These are phyloP conservation scores for Suhomyces terraborum DNA, from an alignment of 1,139 yeast species.

Conservation along the genomic window DNA sequence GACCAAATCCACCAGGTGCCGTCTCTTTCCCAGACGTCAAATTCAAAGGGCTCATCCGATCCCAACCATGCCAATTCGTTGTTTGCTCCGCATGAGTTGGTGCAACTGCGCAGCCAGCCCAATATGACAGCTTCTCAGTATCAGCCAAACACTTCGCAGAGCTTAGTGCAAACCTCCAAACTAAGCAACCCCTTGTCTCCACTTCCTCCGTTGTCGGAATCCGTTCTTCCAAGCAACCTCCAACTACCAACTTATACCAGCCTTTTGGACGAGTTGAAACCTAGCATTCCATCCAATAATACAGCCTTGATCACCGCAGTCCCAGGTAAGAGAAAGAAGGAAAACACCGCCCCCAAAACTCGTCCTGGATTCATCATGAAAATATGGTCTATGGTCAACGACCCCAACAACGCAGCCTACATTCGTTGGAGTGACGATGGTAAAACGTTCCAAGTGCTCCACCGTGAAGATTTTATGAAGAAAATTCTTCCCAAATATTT, in stretches of 20 bases:
- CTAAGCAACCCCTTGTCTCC: conserved; percentile 30
- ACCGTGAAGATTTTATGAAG: conserved; percentile 85
- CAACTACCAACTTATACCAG: conserved; percentile 17
- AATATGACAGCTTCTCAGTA: conserved; percentile 9
- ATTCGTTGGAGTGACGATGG: conserved; percentile 90
- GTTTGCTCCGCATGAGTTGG: conserved; percentile 8
- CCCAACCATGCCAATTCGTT: neutral
- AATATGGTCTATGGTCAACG: conserved; percentile 94
- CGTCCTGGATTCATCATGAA: conserved; percentile 90
- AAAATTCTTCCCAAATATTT: conserved; percentile 84
- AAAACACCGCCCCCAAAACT: conserved; percentile 38
- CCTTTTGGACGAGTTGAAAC: conserved; percentile 10
- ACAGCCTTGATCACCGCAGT: conserved; percentile 9
- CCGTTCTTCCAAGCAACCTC: conserved; percentile 34
- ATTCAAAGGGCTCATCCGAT: neutral
- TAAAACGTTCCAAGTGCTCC: conserved; percentile 76
- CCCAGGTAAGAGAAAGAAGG: conserved; percentile 33
- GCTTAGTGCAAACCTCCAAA: conserved; percentile 13
- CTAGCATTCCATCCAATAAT: conserved; percentile 5
- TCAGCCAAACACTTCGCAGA: conserved; percentile 12
- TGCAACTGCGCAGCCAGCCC: conserved; percentile 13
- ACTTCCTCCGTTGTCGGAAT: conserved; percentile 39
- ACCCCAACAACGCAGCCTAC: conserved; percentile 62
- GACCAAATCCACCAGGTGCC: neutral
- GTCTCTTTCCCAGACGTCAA: neutral